phyloP scores from a whole-genome alignment of 345 rosid genomes.

The Populus pruinosa region DNA sequence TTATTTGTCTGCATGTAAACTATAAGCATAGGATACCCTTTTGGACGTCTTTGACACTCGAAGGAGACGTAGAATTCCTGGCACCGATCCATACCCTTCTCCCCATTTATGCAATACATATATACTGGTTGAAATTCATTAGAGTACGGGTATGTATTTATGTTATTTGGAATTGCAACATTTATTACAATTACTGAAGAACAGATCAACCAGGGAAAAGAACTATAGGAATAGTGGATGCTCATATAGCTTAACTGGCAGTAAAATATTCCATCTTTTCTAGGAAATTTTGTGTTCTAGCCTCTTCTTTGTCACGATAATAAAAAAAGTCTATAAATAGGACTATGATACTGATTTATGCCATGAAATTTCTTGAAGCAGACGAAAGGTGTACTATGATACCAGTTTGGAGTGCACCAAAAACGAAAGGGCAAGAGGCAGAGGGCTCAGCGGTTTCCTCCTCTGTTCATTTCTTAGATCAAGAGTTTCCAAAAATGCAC shows the following conservation, averaged over 20 bases:
- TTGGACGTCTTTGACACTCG: constrained; percentile 12
- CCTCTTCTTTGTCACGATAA: too few species aligned
- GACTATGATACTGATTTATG: too few species aligned
- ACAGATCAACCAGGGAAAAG: neutral
- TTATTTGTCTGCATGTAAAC: constrained; percentile 23
- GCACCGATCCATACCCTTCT: neutral
- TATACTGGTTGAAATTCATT: neutral
- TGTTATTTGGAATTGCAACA: too few species aligned
- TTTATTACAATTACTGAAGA: neutral
- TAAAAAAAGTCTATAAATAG: too few species aligned
- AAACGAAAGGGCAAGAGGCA: neutral
- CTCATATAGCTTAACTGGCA: too few species aligned
- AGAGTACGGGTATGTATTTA: too few species aligned
- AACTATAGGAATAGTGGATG: too few species aligned
- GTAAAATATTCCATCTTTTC: too few species aligned
- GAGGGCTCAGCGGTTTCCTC: neutral
- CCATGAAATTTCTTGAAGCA: neutral
- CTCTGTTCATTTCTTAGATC: neutral
- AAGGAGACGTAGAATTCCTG: constrained; percentile 15
- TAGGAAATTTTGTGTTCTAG: too few species aligned
- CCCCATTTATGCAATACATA: neutral
- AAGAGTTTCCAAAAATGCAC: neutral
- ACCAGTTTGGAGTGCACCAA: neutral
- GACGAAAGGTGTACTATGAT: neutral
- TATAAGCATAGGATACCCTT: constrained; percentile 40